Conservation (phyloP, 2,329 filamentous ascomycete species). For the Sporothrix schenckii region DNA sequence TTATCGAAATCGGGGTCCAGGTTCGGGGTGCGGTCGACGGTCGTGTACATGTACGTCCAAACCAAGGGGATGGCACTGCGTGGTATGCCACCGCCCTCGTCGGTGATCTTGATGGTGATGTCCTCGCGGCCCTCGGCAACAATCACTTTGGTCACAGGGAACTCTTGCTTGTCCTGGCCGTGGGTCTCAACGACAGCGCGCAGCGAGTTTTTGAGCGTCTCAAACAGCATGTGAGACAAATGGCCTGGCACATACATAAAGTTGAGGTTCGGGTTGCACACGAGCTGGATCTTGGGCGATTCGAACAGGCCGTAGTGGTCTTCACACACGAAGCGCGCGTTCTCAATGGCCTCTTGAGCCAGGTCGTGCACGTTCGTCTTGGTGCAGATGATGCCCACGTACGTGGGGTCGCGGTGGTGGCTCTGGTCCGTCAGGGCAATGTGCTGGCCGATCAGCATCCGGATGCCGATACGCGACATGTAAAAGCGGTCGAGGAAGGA, state of each 20-base stretch:
- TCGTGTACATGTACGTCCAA: conserved; percentile 99
- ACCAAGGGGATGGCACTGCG: conserved; percentile 91
- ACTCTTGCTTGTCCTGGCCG: conserved; percentile 92
- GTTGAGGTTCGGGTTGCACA: conserved; percentile 90
- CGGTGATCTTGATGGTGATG: conserved; percentile 97
- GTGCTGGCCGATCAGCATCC: conserved; percentile 98
- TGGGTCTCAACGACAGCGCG: conserved; percentile 95
- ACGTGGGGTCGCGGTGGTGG: conserved; percentile 84
- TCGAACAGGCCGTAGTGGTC: conserved; percentile 98
- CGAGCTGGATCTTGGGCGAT: conserved; percentile 92
- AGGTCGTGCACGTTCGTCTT: conserved; percentile 96
- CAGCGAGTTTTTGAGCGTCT: conserved; percentile 97
- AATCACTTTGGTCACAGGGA: conserved; percentile 95
- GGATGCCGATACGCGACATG: conserved; percentile 98
- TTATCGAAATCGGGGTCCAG: conserved; percentile 98
- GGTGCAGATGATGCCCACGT: conserved; percentile 98
- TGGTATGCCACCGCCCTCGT: conserved; percentile 95
- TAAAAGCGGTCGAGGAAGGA: conserved; percentile 98
- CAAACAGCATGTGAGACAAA: conserved; percentile 98
- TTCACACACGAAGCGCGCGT: conserved; percentile 98
- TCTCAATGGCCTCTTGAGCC: conserved; percentile 96
- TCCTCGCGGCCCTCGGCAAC: conserved; percentile 97
- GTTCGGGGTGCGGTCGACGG: conserved; percentile 91
- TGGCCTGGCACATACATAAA: conserved; percentile 99
- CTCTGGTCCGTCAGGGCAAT: conserved; percentile 95